phyloP scores from a whole-genome alignment of 371 early-diverging fungal species.

The Zopfochytrium polystomum region DNA sequence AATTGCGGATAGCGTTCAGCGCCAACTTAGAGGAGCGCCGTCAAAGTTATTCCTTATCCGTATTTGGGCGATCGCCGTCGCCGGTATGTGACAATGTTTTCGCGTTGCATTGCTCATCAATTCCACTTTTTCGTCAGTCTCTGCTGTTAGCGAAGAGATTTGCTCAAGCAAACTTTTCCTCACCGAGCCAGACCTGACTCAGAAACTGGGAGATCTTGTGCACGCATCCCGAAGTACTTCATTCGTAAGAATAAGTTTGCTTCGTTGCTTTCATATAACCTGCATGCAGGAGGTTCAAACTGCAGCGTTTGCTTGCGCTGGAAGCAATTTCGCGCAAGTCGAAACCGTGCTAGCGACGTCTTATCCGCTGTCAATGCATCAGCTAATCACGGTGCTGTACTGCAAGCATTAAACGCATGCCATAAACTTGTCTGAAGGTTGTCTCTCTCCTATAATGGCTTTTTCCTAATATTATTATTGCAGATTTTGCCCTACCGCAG shows the following conservation, averaged over 20 bases:
- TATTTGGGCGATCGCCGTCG: slow-evolving; percentile 67
- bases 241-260: slow-evolving; percentile 7
- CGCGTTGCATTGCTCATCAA: not conserved
- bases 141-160: slow-evolving; percentile 55
- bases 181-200: slow-evolving; percentile 80
- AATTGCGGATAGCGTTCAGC: slow-evolving; percentile 71
- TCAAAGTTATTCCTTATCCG: slow-evolving; percentile 66
- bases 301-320: slow-evolving; percentile 70
- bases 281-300: slow-evolving; percentile 66
- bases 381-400: slow-evolving; percentile 86
- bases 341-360: slow-evolving; percentile 73
- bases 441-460: not conserved
- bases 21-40: slow-evolving; percentile 49
- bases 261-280: not conserved
- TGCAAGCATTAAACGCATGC: slow-evolving; percentile 1
- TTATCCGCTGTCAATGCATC: slow-evolving; percentile 84
- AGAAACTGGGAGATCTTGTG: slow-evolving; percentile 71
- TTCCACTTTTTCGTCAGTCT: slow-evolving; percentile 18
- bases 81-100: slow-evolving; percentile 25
- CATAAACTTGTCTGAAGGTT: slow-evolving; percentile 7
- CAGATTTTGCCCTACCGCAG: slow-evolving; percentile 41
- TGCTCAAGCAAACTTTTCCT: slow-evolving; percentile 73
- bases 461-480: not conserved
- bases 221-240: slow-evolving; percentile 29
- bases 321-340: slow-evolving; percentile 79